Conservation (phyloP, 2,329 filamentous ascomycete species). For the Aquanectria penicillioides region DNA sequence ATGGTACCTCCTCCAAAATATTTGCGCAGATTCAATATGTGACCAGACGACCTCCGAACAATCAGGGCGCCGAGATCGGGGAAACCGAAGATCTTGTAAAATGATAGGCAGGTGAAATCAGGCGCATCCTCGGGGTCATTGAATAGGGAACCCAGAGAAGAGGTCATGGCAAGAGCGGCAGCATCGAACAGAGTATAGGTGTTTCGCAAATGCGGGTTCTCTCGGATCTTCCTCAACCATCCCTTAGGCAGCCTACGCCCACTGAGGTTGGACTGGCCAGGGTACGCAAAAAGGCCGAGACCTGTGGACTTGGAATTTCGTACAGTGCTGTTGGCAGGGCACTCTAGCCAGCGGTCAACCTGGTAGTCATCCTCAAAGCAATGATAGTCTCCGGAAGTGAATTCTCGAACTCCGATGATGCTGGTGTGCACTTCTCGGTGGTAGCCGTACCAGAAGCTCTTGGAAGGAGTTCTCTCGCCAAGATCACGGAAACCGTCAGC, state of each 20-base stretch:
- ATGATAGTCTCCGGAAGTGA: constrained; percentile 61
- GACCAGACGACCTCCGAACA: constrained; percentile 64
- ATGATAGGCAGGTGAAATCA: constrained; percentile 69
- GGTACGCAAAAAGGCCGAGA: constrained; percentile 67
- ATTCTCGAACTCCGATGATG: constrained; percentile 75
- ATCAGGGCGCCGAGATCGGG: constrained; percentile 71
- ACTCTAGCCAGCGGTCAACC: constrained; percentile 55
- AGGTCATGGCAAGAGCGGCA: constrained; percentile 72
- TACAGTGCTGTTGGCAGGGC: constrained; percentile 32
- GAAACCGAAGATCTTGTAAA: constrained; percentile 76
- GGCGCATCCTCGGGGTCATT: constrained; percentile 61
- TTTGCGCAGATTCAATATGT: constrained; percentile 62
- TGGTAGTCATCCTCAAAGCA: constrained; percentile 70
- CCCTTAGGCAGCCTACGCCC: constrained; percentile 68
- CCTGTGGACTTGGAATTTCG: constrained; percentile 29
- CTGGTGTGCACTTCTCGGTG: constrained; percentile 71
- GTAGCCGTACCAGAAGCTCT: constrained; percentile 67
- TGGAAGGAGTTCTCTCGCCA: constrained; percentile 55
- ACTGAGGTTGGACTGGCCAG: constrained; percentile 77
- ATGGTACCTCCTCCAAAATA: constrained; percentile 78
- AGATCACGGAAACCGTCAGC: constrained; percentile 66
- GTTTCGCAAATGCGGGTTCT: constrained; percentile 34
- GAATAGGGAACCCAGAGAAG: constrained; percentile 62
- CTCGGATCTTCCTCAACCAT: constrained; percentile 59
- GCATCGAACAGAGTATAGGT: constrained; percentile 68